Evolutionary conservation across 352 stramenopile genomes (phyloP), one percentile per base, ranked within the genome.

Genomic region (Phytophthora sp.): DNA sequence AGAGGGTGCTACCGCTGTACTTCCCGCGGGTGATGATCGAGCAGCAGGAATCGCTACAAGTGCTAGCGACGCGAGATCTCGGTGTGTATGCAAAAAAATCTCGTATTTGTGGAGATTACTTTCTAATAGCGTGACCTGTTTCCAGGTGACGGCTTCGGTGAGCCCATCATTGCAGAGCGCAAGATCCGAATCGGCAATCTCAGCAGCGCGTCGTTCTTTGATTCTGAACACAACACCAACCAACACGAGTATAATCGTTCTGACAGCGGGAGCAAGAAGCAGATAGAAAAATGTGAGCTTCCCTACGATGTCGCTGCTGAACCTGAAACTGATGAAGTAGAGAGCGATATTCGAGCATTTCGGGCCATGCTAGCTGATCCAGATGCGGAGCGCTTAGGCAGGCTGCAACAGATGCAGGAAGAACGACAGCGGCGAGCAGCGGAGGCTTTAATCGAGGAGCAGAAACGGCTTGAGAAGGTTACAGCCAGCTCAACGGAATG

Each of bases 81-180:
- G 75, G 74, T 83, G 36, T 15, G 63, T 65, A 41, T 56, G n/a
- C n/a, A n/a, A n/a, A n/a, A n/a, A n/a, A n/a, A n/a, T n/a, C n/a
- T n/a, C n/a, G n/a, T n/a, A n/a, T n/a, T n/a, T n/a, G n/a, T n/a
- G n/a, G n/a, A 3, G 33, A 21, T 1, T 11, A 4, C 26, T 31
- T 42, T 41, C 38, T 54, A 41, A 61, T n/a, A 18, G 11, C 11
- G 35, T 2, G 8, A 15, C 21, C 39, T 24, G 7, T 16, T 47
- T 30, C 3, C 44, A 74, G 86, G 88, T 16, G 71, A 94, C 41
- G 80, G 69, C 50, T 91, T 86, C 52, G 88, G 88, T 3, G 88
- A 94, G 68, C 84, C 83, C 2, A 77, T 94, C n/a, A 91, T 94
- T 21, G 68, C 75, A 29, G 88, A 96, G 54, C 81, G 88, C 18